Evolutionary conservation across 805 yeast species (phyloP).

Genomic region (Cyberlindnera petersonii): DNA sequence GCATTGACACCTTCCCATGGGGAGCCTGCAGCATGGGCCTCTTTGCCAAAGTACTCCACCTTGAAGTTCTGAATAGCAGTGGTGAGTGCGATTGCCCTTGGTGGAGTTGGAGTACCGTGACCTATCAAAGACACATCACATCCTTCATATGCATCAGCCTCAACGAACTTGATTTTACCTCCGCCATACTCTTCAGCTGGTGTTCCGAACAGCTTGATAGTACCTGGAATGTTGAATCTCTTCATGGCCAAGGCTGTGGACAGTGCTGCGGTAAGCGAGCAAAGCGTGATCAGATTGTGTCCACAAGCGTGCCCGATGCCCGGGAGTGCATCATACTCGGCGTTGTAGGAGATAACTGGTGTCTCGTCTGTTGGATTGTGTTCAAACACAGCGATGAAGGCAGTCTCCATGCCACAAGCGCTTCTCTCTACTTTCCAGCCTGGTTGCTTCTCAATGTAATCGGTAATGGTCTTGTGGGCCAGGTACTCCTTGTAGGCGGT

Average conservation of each 20-base stretch:
- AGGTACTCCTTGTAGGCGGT: conserved; percentile 5
- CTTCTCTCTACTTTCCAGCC: conserved; percentile 7
- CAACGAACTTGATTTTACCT: conserved; percentile 11
- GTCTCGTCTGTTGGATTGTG: neutral
- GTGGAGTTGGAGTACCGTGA: neutral
- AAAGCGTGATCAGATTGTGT: conserved; percentile 10
- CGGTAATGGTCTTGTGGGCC: conserved; percentile 9
- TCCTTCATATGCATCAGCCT: conserved; percentile 9
- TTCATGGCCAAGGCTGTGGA: conserved; percentile 9
- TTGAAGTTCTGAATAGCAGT: conserved; percentile 9
- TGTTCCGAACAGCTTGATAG: conserved; percentile 11
- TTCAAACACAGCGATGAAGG: conserved; percentile 4
- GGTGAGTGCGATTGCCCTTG: neutral
- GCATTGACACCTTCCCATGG: conserved; percentile 16
- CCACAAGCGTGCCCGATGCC: conserved; percentile 15
- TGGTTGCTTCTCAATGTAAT: conserved; percentile 2
- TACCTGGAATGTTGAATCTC: conserved; percentile 7
- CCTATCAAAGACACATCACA: conserved; percentile 10
- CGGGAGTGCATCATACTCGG: conserved; percentile 14
- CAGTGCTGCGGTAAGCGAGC: conserved; percentile 7
- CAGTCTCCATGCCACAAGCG: conserved; percentile 8
- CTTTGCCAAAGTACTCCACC: conserved; percentile 11
- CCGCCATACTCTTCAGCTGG: conserved; percentile 15
- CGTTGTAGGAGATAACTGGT: conserved; percentile 9
- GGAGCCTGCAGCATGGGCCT: conserved; percentile 16